A percentile compares a stretch with the other conserved stretches of the same genome.
phyloP scores from a whole-genome alignment of 2,329 filamentous ascomycete genomes.

The Aspergillus felis region DNA sequence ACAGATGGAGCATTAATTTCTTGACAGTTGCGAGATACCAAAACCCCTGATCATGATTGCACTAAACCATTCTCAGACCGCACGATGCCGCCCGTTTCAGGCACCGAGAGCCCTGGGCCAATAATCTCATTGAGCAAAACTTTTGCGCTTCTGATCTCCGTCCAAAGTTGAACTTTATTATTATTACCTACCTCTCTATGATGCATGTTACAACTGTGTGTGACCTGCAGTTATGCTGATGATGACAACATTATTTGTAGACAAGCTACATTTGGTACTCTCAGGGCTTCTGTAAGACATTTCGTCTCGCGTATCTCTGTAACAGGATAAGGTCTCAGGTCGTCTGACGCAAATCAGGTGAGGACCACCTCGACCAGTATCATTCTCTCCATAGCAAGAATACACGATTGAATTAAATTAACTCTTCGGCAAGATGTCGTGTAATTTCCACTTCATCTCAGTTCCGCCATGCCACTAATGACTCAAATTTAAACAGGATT shows the following conservation, averaged over 20 bases:
- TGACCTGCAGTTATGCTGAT: too few species aligned
- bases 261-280: too few species aligned
- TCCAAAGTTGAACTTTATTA: not conserved
- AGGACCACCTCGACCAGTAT: too few species aligned
- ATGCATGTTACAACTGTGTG: too few species aligned
- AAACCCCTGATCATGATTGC: conserved; percentile 1
- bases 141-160: not conserved
- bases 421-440: not conserved
- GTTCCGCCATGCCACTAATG: not conserved
- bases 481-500: not conserved
- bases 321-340: too few species aligned
- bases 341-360: too few species aligned
- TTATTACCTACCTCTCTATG: not conserved
- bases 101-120: conserved; percentile 2
- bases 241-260: too few species aligned
- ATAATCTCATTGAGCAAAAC: not conserved
- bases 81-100: conserved; percentile 9
- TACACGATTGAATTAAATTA: not conserved
- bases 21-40: not conserved
- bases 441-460: not conserved
- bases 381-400: too few species aligned
- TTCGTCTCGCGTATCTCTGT: too few species aligned
- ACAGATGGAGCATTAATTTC: not conserved
- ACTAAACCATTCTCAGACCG: conserved; percentile 1
- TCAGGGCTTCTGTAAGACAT: too few species aligned